Evolutionary conservation across 768 basidiomycete species (phyloP).

Genomic region (Amylocystis lapponica): DNA sequence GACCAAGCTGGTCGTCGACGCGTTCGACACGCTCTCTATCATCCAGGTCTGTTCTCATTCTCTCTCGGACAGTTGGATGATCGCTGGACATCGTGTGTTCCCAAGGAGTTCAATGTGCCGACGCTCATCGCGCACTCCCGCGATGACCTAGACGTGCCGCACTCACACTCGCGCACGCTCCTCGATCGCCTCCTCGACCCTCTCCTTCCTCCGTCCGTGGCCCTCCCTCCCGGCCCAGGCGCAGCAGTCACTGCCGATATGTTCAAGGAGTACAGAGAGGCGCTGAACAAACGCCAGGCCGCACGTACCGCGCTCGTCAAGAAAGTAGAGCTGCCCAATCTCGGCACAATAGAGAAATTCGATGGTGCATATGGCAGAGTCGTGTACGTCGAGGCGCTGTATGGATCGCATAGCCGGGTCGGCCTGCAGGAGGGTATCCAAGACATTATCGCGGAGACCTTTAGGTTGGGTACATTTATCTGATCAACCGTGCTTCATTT

Average conservation of each 20-base stretch:
- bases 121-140: slow-evolving; percentile 70
- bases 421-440: slow-evolving; percentile 64
- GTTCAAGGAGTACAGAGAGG: slow-evolving; percentile 38
- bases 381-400: slow-evolving; percentile 49
- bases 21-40: slow-evolving; percentile 57
- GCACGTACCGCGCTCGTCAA: slow-evolving; percentile 41
- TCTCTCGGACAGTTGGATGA: slow-evolving; percentile 1
- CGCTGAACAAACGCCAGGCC: slow-evolving; percentile 34
- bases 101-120: slow-evolving; percentile 58
- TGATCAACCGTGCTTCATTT: no score
- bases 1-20: slow-evolving; percentile 46
- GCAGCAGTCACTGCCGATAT: slow-evolving; percentile 30
- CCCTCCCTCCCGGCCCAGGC: slow-evolving; percentile 27
- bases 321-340: slow-evolving; percentile 37
- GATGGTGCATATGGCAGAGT: slow-evolving; percentile 36
- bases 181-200: slow-evolving; percentile 65
- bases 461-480: slow-evolving; percentile 4
- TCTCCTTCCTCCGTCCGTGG: slow-evolving; percentile 46
- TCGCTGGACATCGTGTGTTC: neutral
- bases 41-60: slow-evolving; percentile 44
- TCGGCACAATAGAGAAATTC: slow-evolving; percentile 55
- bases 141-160: slow-evolving; percentile 70
- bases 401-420: slow-evolving; percentile 55
- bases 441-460: slow-evolving; percentile 38
- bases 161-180: slow-evolving; percentile 59